Base-by-base conservation (phyloP, 2,329 filamentous ascomycete species). In the Hymenoscyphus albidus region DNA sequence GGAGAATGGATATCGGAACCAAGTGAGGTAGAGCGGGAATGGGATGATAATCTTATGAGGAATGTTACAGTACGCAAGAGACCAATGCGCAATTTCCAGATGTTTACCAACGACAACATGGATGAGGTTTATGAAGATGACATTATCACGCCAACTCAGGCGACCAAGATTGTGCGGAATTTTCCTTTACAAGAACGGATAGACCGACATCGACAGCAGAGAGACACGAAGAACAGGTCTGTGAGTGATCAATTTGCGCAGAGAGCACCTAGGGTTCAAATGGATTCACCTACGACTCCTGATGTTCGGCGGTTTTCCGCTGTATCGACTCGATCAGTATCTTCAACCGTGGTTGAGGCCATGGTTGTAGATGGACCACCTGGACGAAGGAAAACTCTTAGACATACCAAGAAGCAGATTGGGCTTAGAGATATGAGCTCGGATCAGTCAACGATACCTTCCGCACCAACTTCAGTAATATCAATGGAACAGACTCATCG, bases 311-410 rank as follows among this genome's bases (percentile, higher is more conserved):
- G 83, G 44, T 79, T 81, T 31, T 88, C 85, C 7, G 79, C 79
- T 13, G 80, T 84, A 71, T 88, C 85, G 6, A 80, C 80, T 1
- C 82, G 77, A 64, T 87, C 85, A 18, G 80, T 78, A 0, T 77
- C 79, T 1, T 87, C 85, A 16, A 84, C 84, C 0, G 78, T 87
- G n/a, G 79, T 88, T 10, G 85, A 85, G 71, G 85, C 84, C 3
- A 79, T 86, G 57, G 75, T 87, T 42, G 77, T 88, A n/a, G 82
- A 85, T 54, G 76, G 77, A 1, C 75, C 78, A 39, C 79, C 80
- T 14, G 80, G 78, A 61, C 66, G 80, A 57, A 80, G 78, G 63
- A 81, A 82, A 70, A 88, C 85, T 7, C 74, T 89, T 65, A 82
- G 87, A 4, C 86, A 89, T 72, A 82, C 87, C 12, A 83, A 80